A percentile compares a stretch with the other conserved stretches of the same genome.
phyloP scores from a whole-genome alignment of 108 stramenopile genomes.

The Fragilaria crotonensis region DNA sequence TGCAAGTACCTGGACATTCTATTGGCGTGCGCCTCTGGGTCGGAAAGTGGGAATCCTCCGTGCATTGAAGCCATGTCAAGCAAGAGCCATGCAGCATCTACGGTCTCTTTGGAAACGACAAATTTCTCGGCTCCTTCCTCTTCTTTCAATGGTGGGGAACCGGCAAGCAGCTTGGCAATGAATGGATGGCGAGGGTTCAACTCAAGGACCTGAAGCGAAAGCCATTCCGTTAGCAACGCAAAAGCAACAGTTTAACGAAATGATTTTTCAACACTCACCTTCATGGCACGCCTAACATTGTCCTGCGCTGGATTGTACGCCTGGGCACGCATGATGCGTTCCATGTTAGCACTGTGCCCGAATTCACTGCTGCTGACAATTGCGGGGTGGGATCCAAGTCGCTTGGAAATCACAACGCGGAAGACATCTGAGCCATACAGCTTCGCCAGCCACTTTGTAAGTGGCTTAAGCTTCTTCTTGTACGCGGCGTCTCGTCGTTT shows the following conservation, averaged over 20 bases:
- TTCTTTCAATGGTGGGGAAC: constrained; percentile 43
- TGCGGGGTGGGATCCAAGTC: constrained; percentile 86
- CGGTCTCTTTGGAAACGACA: constrained; percentile 62
- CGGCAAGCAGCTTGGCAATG: constrained; percentile 82
- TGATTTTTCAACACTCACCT: constrained; percentile 20
- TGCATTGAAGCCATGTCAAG: constrained; percentile 94
- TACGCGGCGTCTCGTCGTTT: constrained; percentile 91
- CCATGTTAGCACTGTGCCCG: constrained; percentile 98
- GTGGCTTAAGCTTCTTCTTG: constrained; percentile 91
- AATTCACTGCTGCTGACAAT: constrained; percentile 90
- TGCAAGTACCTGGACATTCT: constrained; percentile 85
- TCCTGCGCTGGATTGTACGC: constrained; percentile 76
- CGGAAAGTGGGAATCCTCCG: constrained; percentile 89
- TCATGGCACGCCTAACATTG: constrained; percentile 55
- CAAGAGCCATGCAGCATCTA: constrained; percentile 92
- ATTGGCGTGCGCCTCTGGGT: constrained; percentile 76
- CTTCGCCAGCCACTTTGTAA: constrained; percentile 94
- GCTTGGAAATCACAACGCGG: constrained; percentile 86
- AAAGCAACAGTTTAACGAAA: not conserved
- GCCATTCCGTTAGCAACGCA: not conserved
- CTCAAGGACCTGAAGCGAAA: constrained; percentile 60
- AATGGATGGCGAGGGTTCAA: constrained; percentile 99
- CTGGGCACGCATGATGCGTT: constrained; percentile 97
- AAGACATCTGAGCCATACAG: constrained; percentile 79
- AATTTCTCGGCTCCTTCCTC: constrained; percentile 42